Conservation (phyloP, 331 rosid genomes). For the Malus hybrid region DNA sequence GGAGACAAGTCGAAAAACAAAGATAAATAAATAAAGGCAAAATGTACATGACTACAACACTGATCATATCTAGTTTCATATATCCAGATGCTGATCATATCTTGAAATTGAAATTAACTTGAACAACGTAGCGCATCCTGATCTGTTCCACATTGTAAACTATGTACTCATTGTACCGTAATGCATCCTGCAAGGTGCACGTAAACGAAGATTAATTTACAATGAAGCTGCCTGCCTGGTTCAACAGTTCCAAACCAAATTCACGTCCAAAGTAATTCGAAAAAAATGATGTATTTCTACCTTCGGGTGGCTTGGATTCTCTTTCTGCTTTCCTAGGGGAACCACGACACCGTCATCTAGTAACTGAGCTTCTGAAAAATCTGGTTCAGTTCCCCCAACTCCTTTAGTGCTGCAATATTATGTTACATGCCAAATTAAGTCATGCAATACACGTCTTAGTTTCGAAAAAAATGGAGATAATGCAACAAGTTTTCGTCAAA, state of each 20-base stretch:
- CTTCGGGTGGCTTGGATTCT: constrained; percentile 11
- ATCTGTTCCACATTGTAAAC: constrained; percentile 89
- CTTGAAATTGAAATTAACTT: constrained; percentile 65
- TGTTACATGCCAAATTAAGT: neutral
- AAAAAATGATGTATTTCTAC: constrained; percentile 15
- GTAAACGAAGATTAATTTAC: neutral
- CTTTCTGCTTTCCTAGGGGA: constrained; percentile 63
- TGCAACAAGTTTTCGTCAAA: neutral
- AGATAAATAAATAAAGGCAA: neutral
- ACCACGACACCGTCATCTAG: constrained; percentile 65
- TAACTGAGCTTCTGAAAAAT: constrained; percentile 51
- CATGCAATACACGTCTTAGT: neutral
- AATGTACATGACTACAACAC: neutral
- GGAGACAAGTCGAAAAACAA: neutral
- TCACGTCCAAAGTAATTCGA: neutral
- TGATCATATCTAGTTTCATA: neutral
- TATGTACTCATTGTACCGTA: constrained; percentile 81
- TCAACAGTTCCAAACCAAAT: neutral
- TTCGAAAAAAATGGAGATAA: neutral
- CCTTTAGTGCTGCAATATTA: constrained; percentile 65
- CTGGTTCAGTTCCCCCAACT: constrained; percentile 78
- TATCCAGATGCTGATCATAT: neutral
- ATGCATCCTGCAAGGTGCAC: constrained; percentile 46
- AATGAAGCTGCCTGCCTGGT: neutral
- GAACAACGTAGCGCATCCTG: constrained; percentile 78